Evolutionary conservation across 768 basidiomycete species (phyloP), one percentile per base, ranked within the genome.

Genomic region (Omphalotus guepiniiformis): DNA sequence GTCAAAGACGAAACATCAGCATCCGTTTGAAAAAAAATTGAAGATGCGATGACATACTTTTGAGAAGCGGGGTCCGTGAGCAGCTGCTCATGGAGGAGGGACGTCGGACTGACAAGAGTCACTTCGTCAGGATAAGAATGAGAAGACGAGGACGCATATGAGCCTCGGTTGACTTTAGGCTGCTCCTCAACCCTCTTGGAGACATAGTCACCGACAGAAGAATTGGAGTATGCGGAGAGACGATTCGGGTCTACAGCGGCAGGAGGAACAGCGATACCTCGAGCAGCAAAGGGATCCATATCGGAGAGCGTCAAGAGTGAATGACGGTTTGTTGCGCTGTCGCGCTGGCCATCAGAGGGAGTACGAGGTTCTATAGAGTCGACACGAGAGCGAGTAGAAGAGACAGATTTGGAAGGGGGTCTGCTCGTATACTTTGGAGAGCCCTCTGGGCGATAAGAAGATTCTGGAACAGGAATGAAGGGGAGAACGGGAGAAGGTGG

Each of bases 271-370:
- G 75, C 59, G 28, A 77, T 67, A 35, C 70, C 68, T 36, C 71
- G 70, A 16, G 76, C 71, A 22, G 79, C 80, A 55, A 85, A 85
- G 4, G 83, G 83, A 65, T 85, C 83, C 6, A 68, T 49, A 55
- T 85, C 84, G 8, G 80, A 78, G 19, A 82, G 69, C 3, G 82
- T 82, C 44, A 85, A 58, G 47, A 85, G 63, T 2, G 84, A 84
- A 32, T 75, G 71, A 34, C 75, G 69, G 30, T 56, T 42, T 18
- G 30, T 26, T 18, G 36, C 49, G n/a, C 54, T 47, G 41, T 66
- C 59, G 44, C 58, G 58, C 21, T 63, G 72, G 43, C 64, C 66
- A 55, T 84, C 82, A 15, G 69, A 63, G 4, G 83, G 82, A 3
- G 81, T 82, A 34, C 63, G 62, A 6, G 80, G 79, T 49, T 75